Evolutionary conservation across 106 monocot genomes (phyloP).

Genomic region (Apostasia ramifera): DNA sequence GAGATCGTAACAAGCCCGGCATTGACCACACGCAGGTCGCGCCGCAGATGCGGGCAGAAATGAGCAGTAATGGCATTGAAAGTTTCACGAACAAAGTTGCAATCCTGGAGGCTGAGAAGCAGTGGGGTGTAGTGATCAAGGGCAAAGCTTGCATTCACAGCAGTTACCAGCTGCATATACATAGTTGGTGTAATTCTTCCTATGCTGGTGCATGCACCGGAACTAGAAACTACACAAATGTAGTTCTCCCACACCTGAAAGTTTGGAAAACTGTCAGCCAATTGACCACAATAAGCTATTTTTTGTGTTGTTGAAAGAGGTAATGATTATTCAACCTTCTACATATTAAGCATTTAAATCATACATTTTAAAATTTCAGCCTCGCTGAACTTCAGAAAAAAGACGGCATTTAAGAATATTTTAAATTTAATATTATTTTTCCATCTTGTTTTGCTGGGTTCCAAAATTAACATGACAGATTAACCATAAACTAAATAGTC

Average conservation of each 20-base stretch:
- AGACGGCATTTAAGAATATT: no score
- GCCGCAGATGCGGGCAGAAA: slow-evolving; percentile 46
- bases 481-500: no score
- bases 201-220: slow-evolving; percentile 34
- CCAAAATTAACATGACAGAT: no score
- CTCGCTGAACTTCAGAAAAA: no score
- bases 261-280: not conserved
- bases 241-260: slow-evolving; percentile 70
- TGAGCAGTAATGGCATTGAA: slow-evolving; percentile 31
- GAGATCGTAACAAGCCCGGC: slow-evolving; percentile 49
- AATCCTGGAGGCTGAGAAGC: slow-evolving; percentile 51
- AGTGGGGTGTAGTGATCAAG: slow-evolving; percentile 59
- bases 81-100: slow-evolving; percentile 63
- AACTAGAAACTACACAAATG: slow-evolving; percentile 30
- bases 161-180: slow-evolving; percentile 38
- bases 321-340: not conserved
- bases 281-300: not conserved
- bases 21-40: slow-evolving; percentile 35
- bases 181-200: slow-evolving; percentile 55
- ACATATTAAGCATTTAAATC: no score
- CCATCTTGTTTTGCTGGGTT: no score
- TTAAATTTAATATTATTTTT: no score
- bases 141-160: slow-evolving; percentile 69
- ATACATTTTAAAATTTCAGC: no score
- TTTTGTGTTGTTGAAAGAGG: not conserved